Conservation (phyloP, 2,329 filamentous ascomycete genomes). For the Hypoxylon sp. region DNA sequence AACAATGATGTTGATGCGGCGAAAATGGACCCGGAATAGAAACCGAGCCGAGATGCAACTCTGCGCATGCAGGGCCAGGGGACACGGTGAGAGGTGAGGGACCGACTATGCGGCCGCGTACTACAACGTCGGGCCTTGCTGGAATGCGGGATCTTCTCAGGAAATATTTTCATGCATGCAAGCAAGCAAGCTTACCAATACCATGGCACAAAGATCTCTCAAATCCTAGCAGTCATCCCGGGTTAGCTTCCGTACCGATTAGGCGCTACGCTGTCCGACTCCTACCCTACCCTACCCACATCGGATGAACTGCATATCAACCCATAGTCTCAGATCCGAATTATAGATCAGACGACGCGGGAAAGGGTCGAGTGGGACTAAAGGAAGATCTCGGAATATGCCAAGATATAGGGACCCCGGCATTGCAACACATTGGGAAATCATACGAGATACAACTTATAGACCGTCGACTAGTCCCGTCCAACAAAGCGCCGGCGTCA, state of each 20-base stretch:
- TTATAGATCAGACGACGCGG: slow-evolving; percentile 29
- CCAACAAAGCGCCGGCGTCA: slow-evolving; percentile 10
- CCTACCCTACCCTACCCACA: slow-evolving; percentile 18
- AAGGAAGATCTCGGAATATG: slow-evolving; percentile 29
- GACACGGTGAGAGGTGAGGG: slow-evolving; percentile 28
- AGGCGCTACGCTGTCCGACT: slow-evolving; percentile 14
- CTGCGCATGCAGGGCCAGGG: slow-evolving; percentile 47
- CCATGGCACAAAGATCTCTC: slow-evolving; percentile 33
- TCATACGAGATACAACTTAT: slow-evolving; percentile 37
- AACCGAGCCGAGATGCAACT: slow-evolving; percentile 50
- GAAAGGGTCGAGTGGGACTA: slow-evolving; percentile 19
- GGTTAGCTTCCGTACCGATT: slow-evolving; percentile 4
- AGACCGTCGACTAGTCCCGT: slow-evolving; percentile 22
- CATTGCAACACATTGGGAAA: slow-evolving; percentile 30
- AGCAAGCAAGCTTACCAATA: slow-evolving; percentile 36
- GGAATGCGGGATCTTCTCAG: slow-evolving; percentile 30
- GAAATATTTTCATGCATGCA: slow-evolving; percentile 39
- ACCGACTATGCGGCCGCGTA: slow-evolving; percentile 45
- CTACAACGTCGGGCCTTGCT: slow-evolving; percentile 39
- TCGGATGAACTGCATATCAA: slow-evolving; percentile 28
- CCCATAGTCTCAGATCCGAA: slow-evolving; percentile 22
- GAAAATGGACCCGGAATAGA: slow-evolving; percentile 47
- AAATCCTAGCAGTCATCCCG: slow-evolving; percentile 20
- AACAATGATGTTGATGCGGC: slow-evolving; percentile 49
- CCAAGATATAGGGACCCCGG: slow-evolving; percentile 33